Evolutionary conservation across 345 rosid genomes (phyloP).

Genomic region (Arabis hirsuta): DNA sequence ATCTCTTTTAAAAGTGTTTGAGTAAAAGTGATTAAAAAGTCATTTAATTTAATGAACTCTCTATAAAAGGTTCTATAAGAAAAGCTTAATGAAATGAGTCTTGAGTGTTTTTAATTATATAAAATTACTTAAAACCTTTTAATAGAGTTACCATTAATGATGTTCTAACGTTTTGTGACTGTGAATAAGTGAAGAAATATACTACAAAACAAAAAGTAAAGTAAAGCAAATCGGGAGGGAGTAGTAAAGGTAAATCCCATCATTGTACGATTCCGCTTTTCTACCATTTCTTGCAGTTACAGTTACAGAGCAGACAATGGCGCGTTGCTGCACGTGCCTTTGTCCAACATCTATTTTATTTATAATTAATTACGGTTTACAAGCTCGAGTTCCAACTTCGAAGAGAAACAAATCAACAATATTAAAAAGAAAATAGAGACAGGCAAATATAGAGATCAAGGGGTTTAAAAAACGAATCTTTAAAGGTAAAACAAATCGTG

Average conservation of each 20-base stretch:
- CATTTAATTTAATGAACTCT: too few relatives aligned
- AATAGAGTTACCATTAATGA: too few relatives aligned
- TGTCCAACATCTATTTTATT: constrained; percentile 16
- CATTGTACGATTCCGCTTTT: constrained; percentile 32
- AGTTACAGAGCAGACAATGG: constrained; percentile 17
- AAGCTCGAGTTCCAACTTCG: constrained; percentile 25
- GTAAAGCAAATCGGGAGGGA: constrained; percentile 11
- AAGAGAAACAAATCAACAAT: constrained; percentile 13
- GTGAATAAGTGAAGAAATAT: not conserved
- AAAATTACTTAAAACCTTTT: too few relatives aligned
- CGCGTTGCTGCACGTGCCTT: constrained; percentile 39
- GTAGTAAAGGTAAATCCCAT: constrained; percentile 30
- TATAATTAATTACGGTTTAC: not conserved
- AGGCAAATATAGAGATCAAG: not conserved
- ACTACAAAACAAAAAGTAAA: not conserved
- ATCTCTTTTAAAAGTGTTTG: too few relatives aligned
- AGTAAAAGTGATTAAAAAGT: too few relatives aligned
- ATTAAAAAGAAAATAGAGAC: not conserved
- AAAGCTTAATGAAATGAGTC: too few relatives aligned
- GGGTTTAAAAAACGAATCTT: not conserved
- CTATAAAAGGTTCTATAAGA: too few relatives aligned
- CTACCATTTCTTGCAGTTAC: constrained; percentile 6
- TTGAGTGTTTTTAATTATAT: too few relatives aligned
- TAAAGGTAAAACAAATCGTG: constrained; percentile 3
- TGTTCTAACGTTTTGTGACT: not conserved